phyloP scores from a whole-genome alignment of 352 stramenopile species.

The Phytophthora pinifolia region DNA sequence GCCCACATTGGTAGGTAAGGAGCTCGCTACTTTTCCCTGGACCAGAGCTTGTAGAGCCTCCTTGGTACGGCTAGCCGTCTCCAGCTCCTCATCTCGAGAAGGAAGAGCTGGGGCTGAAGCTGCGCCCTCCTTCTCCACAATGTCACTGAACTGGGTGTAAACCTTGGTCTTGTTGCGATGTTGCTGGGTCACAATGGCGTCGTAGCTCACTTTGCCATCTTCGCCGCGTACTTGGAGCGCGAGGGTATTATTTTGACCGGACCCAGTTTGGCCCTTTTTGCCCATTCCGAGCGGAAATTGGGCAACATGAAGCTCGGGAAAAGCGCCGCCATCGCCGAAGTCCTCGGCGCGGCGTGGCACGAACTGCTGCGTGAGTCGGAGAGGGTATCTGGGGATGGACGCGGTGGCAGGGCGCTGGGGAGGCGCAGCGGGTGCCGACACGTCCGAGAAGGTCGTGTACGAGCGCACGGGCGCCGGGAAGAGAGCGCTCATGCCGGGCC shows the following conservation, averaged over 20 bases:
- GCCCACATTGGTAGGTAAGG: conserved; percentile 62
- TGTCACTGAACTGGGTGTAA: conserved; percentile 93
- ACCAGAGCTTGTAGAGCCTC: conserved; percentile 92
- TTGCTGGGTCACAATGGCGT: conserved; percentile 97
- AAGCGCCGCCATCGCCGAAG: conserved; percentile 98
- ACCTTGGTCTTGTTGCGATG: conserved; percentile 95
- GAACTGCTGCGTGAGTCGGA: conserved; percentile 56
- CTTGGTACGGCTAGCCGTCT: conserved; percentile 66
- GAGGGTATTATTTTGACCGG: conserved; percentile 51
- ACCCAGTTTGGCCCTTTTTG: conserved; percentile 71
- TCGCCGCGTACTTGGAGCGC: conserved; percentile 93
- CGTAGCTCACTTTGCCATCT: conserved; percentile 90
- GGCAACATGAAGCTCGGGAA: conserved; percentile 98
- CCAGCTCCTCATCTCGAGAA: conserved; percentile 60
- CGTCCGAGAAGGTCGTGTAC: conserved; percentile 70
- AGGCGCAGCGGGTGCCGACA: conserved; percentile 15
- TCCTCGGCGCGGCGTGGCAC: conserved; percentile 74
- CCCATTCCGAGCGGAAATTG: conserved; percentile 97
- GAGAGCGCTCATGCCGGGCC: conserved; percentile 56
- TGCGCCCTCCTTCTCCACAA: conserved; percentile 91
- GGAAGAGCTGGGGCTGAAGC: conserved; percentile 50
- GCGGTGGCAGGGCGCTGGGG: neutral
- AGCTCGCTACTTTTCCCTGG: conserved; percentile 89
- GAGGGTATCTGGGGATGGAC: conserved; percentile 54
- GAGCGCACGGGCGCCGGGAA: conserved; percentile 72